Percentiles rank a stretch among this genome's conserved stretches.
Conservation (phyloP, 2,329 filamentous ascomycete species). For the Curvularia spicifera region DNA sequence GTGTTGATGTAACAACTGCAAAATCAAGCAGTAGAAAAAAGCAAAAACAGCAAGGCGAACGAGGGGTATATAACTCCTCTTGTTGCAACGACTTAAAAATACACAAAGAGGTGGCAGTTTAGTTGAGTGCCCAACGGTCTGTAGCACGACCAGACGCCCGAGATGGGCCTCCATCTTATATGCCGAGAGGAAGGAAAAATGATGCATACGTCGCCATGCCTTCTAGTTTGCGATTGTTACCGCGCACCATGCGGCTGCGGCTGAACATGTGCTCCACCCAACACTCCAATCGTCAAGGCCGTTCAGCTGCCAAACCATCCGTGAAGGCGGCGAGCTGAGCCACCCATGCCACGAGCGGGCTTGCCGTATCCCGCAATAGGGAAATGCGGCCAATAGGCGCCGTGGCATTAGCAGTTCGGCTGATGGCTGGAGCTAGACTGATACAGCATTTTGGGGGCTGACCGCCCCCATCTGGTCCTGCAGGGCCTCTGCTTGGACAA, state of each 20-base stretch:
- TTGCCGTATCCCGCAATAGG: background rate
- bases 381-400: slow-evolving; percentile 1
- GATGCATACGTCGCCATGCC: background rate
- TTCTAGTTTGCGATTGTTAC: too few species aligned
- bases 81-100: background rate
- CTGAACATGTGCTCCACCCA: background rate
- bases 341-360: background rate
- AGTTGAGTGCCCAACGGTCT: background rate
- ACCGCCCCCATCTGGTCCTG: slow-evolving; percentile 3
- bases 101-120: background rate
- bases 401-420: slow-evolving; percentile 1
- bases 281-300: background rate
- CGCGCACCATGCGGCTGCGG: background rate
- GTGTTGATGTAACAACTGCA: background rate
- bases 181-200: background rate
- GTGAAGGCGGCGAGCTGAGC: slow-evolving; percentile 5
- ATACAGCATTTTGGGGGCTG: slow-evolving; percentile 1
- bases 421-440: slow-evolving; percentile 1
- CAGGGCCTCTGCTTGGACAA: background rate
- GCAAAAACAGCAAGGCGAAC: background rate
- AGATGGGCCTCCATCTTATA: background rate
- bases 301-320: background rate
- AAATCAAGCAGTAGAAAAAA: background rate
- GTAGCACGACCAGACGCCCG: background rate
- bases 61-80: background rate